Conservation (phyloP, 176 grass and related monocot genomes). For the Chloris gayana region DNA sequence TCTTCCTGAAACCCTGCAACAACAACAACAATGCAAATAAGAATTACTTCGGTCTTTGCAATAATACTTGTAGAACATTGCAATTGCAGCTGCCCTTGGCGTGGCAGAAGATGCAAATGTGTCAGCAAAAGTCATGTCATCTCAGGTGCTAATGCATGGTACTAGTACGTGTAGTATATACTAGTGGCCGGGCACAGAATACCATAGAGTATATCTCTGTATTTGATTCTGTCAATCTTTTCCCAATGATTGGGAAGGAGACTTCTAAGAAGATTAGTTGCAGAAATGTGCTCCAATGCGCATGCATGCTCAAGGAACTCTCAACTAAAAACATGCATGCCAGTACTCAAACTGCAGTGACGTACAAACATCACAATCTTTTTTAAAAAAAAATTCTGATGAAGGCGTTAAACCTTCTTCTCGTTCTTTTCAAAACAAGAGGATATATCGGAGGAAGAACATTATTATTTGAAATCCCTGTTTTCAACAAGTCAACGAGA, state of each 20-base stretch:
- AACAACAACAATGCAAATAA: neutral
- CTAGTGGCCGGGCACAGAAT: conserved; percentile 27
- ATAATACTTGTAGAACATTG: conserved; percentile 10
- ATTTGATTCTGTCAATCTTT: conserved; percentile 35
- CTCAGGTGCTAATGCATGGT: conserved; percentile 18
- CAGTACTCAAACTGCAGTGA: conserved; percentile 9
- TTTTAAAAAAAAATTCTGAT: neutral
- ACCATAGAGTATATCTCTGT: conserved; percentile 21
- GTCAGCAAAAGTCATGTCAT: conserved; percentile 19
- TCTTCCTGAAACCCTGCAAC: conserved; percentile 96
- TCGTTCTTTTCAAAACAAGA: neutral
- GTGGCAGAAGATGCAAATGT: conserved; percentile 2
- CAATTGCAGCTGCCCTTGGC: neutral
- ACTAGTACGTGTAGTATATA: no score
- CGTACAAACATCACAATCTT: neutral
- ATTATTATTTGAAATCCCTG: neutral
- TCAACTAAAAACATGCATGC: neutral
- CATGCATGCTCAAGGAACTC: neutral
- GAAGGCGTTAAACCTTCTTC: neutral
- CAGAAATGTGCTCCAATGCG: neutral
- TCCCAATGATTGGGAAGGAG: conserved; percentile 34
- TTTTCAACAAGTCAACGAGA: conserved; percentile 22
- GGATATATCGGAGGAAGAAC: neutral
- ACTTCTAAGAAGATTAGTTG: conserved; percentile 2
- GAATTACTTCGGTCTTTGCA: neutral